A percentile compares a stretch with the other conserved stretches of the same genome.
These are phyloP conservation scores for Mucor saturninus DNA, from an alignment of 371 early-diverging fungal species.

Conservation along the genomic window DNA sequence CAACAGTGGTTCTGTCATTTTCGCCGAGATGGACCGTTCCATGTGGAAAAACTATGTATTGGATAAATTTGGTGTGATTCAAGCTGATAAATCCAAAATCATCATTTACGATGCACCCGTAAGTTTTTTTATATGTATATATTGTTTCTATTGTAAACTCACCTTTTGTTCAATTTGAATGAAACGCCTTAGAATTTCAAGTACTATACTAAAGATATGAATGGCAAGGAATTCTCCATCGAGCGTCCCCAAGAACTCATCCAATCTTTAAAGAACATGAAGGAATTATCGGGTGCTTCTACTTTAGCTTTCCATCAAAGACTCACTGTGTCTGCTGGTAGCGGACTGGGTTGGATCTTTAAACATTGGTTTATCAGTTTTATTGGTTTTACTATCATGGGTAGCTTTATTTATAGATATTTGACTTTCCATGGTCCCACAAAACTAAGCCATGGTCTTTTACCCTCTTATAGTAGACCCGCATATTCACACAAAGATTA, in stretches of 20 bases:
- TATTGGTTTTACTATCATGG: conserved; percentile 22
- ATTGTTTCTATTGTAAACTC: background rate
- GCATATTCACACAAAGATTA: conserved; percentile 31
- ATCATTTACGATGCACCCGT: conserved; percentile 26
- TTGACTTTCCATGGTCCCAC: conserved; percentile 26
- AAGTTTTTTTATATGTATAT: conserved; percentile 1
- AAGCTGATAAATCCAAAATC: conserved; percentile 10
- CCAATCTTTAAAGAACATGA: conserved; percentile 14
- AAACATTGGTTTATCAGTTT: conserved; percentile 39
- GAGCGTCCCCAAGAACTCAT: conserved; percentile 22
- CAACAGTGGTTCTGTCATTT: conserved; percentile 13
- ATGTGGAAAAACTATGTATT: conserved; percentile 29
- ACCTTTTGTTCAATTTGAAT: background rate
- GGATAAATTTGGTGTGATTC: conserved; percentile 15
- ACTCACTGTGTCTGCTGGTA: conserved; percentile 7
- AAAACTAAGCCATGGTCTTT: conserved; percentile 8
- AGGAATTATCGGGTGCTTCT: conserved; percentile 15
- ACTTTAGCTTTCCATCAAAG: conserved; percentile 19
- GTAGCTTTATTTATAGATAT: conserved; percentile 27
- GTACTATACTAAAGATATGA: conserved; percentile 15
- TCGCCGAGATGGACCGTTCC: conserved; percentile 28
- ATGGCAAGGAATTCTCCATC: conserved; percentile 3
- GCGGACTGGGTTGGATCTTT: conserved; percentile 7
- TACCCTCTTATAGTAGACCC: conserved; percentile 20
- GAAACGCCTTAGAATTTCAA: conserved; percentile 7